phyloP scores from a whole-genome alignment of 257 asterid genomes.

The Solanum etuberosum region DNA sequence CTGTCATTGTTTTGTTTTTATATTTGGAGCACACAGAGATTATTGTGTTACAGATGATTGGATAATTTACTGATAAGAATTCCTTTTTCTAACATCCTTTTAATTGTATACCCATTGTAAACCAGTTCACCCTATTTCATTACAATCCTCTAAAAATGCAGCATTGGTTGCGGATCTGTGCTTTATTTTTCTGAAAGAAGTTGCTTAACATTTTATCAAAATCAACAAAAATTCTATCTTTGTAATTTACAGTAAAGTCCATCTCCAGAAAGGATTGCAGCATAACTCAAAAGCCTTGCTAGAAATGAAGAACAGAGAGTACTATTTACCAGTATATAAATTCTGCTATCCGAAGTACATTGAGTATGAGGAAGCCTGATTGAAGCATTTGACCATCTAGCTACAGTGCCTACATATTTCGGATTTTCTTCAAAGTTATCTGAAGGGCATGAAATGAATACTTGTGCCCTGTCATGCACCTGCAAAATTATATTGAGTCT shows the following conservation, averaged over 20 bases:
- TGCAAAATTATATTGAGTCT: conserved; percentile 11
- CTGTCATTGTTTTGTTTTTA: not conserved
- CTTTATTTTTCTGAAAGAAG: not conserved
- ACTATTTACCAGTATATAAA: conserved; percentile 57
- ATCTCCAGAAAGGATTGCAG: not conserved
- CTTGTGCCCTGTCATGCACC: conserved; percentile 98
- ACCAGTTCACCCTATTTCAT: not conserved
- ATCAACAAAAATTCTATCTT: not conserved
- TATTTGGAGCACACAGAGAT: not conserved
- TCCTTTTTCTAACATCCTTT: not conserved
- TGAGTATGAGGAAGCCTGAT: conserved; percentile 44
- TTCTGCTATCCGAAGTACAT: conserved; percentile 36
- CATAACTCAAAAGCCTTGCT: not conserved
- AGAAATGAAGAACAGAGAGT: not conserved
- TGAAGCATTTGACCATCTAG: conserved; percentile 66
- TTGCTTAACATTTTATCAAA: not conserved
- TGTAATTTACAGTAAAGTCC: not conserved
- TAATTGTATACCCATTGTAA: not conserved
- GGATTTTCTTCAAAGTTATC: conserved; percentile 46
- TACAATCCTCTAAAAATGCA: not conserved
- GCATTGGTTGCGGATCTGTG: not conserved
- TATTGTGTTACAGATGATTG: not conserved
- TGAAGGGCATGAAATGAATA: conserved; percentile 61
- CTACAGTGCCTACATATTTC: conserved; percentile 48
- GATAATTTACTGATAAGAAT: not conserved